Percentiles rank a stretch among this genome's conserved stretches.
Evolutionary conservation across 768 basidiomycete genomes (phyloP).

Genomic region (Sutorius australiensis): DNA sequence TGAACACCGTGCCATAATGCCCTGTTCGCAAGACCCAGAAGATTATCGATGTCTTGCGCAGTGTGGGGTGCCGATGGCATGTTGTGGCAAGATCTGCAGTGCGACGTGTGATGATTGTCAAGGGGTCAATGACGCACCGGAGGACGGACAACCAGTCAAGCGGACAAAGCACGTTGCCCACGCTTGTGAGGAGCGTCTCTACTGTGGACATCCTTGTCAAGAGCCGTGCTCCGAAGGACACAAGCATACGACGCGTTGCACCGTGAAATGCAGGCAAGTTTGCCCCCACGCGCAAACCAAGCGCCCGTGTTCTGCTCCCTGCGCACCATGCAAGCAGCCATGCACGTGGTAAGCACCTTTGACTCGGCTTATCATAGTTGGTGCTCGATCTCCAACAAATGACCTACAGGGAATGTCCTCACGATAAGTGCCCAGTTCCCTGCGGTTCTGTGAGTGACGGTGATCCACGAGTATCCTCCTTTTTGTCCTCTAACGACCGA

Average conservation of each 20-base stretch:
- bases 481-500: not conserved
- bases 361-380: not conserved
- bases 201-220: slow-evolving; percentile 55
- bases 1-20: slow-evolving; percentile 48
- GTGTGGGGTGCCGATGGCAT: slow-evolving; percentile 46
- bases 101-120: slow-evolving; percentile 51
- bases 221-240: slow-evolving; percentile 49
- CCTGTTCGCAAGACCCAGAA: slow-evolving; percentile 46
- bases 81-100: slow-evolving; percentile 51
- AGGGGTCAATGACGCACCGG: slow-evolving; percentile 2
- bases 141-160: slow-evolving; percentile 3
- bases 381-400: slow-evolving; percentile 1
- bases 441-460: slow-evolving; percentile 59
- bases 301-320: slow-evolving; percentile 46
- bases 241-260: slow-evolving; percentile 46
- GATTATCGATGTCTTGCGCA: slow-evolving; percentile 35
- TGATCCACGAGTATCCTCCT: not conserved
- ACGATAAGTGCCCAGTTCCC: slow-evolving; percentile 53
- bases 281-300: slow-evolving; percentile 53
- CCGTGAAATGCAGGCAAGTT: slow-evolving; percentile 45
- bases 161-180: slow-evolving; percentile 42
- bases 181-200: slow-evolving; percentile 47
- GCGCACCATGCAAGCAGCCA: slow-evolving; percentile 58
- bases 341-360: slow-evolving; percentile 47
- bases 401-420: slow-evolving; percentile 47